Conservation (phyloP, 2,329 filamentous ascomycete genomes). For the Venturia oleaginea region DNA sequence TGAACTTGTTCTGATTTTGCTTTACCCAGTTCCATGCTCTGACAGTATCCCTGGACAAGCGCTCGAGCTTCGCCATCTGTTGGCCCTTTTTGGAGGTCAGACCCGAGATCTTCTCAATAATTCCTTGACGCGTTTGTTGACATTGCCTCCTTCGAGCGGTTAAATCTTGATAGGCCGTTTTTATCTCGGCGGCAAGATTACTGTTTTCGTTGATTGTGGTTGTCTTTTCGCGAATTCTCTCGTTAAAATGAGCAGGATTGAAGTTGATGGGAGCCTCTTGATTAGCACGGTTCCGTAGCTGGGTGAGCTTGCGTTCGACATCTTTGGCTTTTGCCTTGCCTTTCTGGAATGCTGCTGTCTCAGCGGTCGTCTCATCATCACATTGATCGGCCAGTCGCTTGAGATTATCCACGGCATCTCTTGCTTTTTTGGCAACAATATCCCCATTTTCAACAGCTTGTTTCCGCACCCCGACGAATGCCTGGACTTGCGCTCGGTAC, state of each 20-base stretch:
- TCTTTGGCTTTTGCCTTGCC: neutral
- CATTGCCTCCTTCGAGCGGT: constrained; percentile 32
- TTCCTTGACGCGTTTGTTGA: constrained; percentile 9
- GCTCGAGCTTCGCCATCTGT: constrained; percentile 57
- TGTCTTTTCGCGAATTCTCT: constrained; percentile 52
- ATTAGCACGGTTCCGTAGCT: neutral
- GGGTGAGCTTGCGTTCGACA: neutral
- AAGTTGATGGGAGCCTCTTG: constrained; percentile 33
- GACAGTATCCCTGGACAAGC: constrained; percentile 53
- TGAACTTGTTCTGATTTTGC: constrained; percentile 58
- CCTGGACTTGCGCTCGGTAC: constrained; percentile 53
- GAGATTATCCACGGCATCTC: constrained; percentile 27
- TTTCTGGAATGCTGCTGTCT: neutral
- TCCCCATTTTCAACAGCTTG: constrained; percentile 43
- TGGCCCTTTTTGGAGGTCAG: constrained; percentile 70
- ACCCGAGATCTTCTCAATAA: constrained; percentile 34
- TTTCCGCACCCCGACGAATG: constrained; percentile 27
- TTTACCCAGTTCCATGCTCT: constrained; percentile 76
- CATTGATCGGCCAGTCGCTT: constrained; percentile 19
- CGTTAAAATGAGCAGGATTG: constrained; percentile 61
- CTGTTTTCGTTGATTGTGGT: neutral
- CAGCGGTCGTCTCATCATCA: constrained; percentile 34
- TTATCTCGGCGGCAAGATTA: constrained; percentile 31
- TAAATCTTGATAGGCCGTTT: constrained; percentile 34
- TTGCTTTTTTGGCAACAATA: constrained; percentile 27